phyloP scores from a whole-genome alignment of 305 asterid genomes.

The Lippia alba region DNA sequence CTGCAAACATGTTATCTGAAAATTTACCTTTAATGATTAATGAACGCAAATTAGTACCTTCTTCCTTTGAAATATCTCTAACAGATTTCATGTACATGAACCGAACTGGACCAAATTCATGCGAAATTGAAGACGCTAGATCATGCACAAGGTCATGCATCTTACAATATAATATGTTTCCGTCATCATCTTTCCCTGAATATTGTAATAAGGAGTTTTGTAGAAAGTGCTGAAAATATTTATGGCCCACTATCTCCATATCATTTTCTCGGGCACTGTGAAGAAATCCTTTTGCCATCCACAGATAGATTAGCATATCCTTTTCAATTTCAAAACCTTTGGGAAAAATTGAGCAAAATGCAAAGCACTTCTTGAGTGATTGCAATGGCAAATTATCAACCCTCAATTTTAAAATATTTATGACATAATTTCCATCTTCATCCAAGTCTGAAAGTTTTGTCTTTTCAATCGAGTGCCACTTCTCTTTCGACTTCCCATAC shows the following conservation, averaged over 20 bases:
- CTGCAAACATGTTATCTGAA: not conserved
- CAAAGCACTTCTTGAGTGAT: slow-evolving; percentile 40
- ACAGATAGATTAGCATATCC: slow-evolving; percentile 36
- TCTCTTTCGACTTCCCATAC: not conserved
- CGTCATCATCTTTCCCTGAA: not conserved
- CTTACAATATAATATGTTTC: not conserved
- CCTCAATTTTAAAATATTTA: not conserved
- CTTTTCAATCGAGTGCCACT: slow-evolving; percentile 20
- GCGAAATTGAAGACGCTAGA: slow-evolving; percentile 30
- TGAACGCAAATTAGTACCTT: slow-evolving; percentile 26
- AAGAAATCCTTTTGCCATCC: slow-evolving; percentile 48
- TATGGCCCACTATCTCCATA: slow-evolving; percentile 32
- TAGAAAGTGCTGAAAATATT: slow-evolving; percentile 24
- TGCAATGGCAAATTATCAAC: not conserved
- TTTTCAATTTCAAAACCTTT: slow-evolving; percentile 29
- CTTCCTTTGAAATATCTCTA: slow-evolving; percentile 2
- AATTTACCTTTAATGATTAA: not conserved
- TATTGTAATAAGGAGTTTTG: slow-evolving; percentile 39
- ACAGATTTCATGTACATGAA: not conserved
- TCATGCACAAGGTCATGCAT: slow-evolving; percentile 54
- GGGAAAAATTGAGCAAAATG: slow-evolving; percentile 42
- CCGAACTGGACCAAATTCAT: slow-evolving; percentile 4
- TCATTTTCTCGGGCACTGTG: not conserved
- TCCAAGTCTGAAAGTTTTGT: not conserved
- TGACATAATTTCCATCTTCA: slow-evolving; percentile 1